Percentiles rank a stretch among this genome's conserved stretches.
Conservation (phyloP, 78 protist species). For the Bigelowiella natans region DNA sequence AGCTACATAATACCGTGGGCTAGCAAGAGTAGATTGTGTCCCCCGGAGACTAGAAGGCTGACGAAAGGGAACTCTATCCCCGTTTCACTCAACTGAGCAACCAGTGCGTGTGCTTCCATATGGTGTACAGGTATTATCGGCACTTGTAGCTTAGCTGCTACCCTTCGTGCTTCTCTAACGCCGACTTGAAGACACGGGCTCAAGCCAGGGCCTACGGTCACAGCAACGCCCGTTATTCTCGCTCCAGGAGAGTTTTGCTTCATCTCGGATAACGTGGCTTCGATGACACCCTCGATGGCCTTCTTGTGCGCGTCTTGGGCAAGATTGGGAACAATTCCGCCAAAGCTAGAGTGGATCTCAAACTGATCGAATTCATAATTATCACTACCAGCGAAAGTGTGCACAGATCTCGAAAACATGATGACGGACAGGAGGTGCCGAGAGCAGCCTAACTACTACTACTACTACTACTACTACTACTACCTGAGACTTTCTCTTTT, state of each 20-base stretch:
- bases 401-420: too few species aligned
- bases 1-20: background rate
- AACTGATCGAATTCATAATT: background rate
- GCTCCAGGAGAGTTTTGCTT: background rate
- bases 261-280: background rate
- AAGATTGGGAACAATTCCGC: slow-evolving; percentile 15
- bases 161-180: background rate
- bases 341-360: background rate
- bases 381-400: too few species aligned
- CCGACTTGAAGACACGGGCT: slow-evolving; percentile 2
- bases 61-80: background rate
- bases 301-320: slow-evolving; percentile 11
- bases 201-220: slow-evolving; percentile 24
- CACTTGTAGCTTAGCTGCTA: background rate
- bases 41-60: slow-evolving; percentile 23
- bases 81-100: background rate
- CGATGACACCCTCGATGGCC: background rate
- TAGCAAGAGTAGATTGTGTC: slow-evolving; percentile 15
- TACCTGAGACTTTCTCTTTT: background rate
- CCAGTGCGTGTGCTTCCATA: slow-evolving; percentile 24
- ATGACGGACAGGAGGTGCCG: slow-evolving; percentile 3
- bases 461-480: background rate
- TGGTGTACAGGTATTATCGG: slow-evolving; percentile 20
- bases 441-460: background rate
- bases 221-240: slow-evolving; percentile 5